A percentile compares a stretch with the other conserved stretches of the same genome.
phyloP scores from a whole-genome alignment of 179 eudicot species.

The Pouteria campechiana region DNA sequence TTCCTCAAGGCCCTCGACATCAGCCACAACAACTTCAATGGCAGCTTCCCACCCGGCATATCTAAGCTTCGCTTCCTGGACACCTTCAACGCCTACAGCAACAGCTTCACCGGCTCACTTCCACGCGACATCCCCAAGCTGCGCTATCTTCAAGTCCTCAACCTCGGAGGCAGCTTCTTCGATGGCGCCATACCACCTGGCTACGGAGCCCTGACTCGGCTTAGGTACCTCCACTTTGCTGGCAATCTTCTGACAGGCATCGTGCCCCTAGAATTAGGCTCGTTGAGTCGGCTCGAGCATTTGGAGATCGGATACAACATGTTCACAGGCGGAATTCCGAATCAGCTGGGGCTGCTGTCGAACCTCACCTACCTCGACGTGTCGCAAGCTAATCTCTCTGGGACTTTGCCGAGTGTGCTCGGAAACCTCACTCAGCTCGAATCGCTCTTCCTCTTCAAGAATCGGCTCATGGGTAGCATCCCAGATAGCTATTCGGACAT shows the following conservation, averaged over 20 bases:
- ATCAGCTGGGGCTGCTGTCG: constrained; percentile 27
- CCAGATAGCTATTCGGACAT: constrained; percentile 39
- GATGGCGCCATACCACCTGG: constrained; percentile 50
- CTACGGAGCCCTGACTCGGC: constrained; percentile 35
- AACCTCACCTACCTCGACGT: constrained; percentile 52
- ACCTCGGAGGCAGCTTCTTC: constrained; percentile 93
- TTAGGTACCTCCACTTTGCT: constrained; percentile 43
- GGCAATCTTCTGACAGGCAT: constrained; percentile 56
- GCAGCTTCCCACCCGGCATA: constrained; percentile 54
- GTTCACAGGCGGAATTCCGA: constrained; percentile 36
- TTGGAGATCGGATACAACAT: constrained; percentile 69
- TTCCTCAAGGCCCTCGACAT: constrained; percentile 53
- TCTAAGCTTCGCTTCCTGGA: constrained; percentile 44
- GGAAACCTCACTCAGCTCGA: constrained; percentile 41
- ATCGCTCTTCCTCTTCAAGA: constrained; percentile 40
- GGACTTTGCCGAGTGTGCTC: constrained; percentile 39
- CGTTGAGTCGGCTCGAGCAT: constrained; percentile 24
- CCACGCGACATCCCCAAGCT: constrained; percentile 39
- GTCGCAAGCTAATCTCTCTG: constrained; percentile 43
- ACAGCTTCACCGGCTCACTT: constrained; percentile 59
- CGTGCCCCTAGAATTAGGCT: constrained; percentile 50
- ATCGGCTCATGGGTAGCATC: constrained; percentile 42
- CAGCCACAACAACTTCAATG: constrained; percentile 57
- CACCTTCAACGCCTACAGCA: constrained; percentile 53
- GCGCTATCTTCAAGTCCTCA: constrained; percentile 40